Conservation (phyloP, 2,329 filamentous ascomycete genomes). For the Endocalyx cinctus region DNA sequence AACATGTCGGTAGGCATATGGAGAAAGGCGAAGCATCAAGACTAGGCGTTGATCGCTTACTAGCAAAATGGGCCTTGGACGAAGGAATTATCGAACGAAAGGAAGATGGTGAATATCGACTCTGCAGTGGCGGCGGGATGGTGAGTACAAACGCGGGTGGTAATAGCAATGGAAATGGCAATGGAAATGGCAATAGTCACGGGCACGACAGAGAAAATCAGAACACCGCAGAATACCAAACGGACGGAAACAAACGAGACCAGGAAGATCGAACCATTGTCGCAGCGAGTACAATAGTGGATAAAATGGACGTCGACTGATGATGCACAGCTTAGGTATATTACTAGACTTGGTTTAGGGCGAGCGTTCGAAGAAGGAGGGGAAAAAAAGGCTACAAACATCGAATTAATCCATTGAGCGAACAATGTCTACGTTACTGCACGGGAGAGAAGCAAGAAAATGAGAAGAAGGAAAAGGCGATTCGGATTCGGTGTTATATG, state of each 20-base stretch:
- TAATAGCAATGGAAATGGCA: background rate
- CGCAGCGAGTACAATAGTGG: conserved; percentile 29
- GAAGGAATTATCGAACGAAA: conserved; percentile 59
- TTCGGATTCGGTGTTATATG: no score
- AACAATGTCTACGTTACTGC: no score
- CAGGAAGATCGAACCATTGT: conserved; percentile 28
- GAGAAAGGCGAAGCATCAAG: conserved; percentile 63
- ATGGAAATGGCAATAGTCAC: background rate
- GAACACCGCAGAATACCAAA: conserved; percentile 22
- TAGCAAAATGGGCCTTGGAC: conserved; percentile 59
- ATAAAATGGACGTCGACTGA: conserved; percentile 31
- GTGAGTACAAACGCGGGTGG: background rate
- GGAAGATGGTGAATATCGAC: conserved; percentile 51
- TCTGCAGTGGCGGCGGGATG: conserved; percentile 34
- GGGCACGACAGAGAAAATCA: conserved; percentile 22
- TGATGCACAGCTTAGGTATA: no score
- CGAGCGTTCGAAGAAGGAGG: no score
- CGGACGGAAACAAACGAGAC: conserved; percentile 25
- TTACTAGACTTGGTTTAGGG: no score
- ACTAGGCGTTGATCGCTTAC: conserved; percentile 52
- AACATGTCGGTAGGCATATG: conserved; percentile 87
- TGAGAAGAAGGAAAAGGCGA: no score
- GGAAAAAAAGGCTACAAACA: no score
- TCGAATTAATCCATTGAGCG: no score
- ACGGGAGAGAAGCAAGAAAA: no score